Percentiles rank a stretch among this genome's conserved stretches.
Evolutionary conservation across 176 grass and related monocot species (phyloP).

Genomic region (Puccinellia tenuiflora): DNA sequence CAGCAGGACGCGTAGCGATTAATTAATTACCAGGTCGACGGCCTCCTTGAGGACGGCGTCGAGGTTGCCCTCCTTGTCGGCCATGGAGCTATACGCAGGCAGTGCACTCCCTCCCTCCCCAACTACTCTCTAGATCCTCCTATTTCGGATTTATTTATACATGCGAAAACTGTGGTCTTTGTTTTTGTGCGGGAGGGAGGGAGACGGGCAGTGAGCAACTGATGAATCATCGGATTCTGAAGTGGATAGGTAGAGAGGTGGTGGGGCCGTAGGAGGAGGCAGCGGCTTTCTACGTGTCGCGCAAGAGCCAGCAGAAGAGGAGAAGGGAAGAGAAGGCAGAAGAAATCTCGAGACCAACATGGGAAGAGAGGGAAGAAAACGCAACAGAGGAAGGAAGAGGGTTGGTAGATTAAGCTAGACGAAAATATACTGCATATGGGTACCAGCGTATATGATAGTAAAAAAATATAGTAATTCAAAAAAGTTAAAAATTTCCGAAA

Average conservation of each 20-base stretch:
- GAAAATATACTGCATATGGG: too few species aligned
- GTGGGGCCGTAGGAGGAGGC: neutral
- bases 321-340: slow-evolving; percentile 1
- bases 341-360: neutral
- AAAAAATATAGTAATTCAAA: too few species aligned
- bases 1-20: neutral
- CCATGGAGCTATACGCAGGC: slow-evolving; percentile 24
- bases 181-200: neutral
- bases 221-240: slow-evolving; percentile 4
- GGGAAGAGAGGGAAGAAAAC: too few species aligned
- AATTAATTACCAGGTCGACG: slow-evolving; percentile 49
- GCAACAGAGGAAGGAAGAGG: neutral
- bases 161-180: neutral
- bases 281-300: slow-evolving; percentile 19
- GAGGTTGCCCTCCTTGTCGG: slow-evolving; percentile 33
- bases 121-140: neutral
- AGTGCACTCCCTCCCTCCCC: neutral
- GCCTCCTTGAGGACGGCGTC: slow-evolving; percentile 60
- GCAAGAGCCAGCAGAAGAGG: neutral
- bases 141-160: slow-evolving; percentile 7
- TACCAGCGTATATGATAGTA: too few species aligned
- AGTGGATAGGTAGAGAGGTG: slow-evolving; percentile 7
- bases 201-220: neutral
- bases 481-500: too few species aligned
- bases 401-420: too few species aligned